These are phyloP conservation scores for Apiospora pterosperma DNA, from an alignment of 2,329 filamentous ascomycete genomes.

Conservation along the genomic window DNA sequence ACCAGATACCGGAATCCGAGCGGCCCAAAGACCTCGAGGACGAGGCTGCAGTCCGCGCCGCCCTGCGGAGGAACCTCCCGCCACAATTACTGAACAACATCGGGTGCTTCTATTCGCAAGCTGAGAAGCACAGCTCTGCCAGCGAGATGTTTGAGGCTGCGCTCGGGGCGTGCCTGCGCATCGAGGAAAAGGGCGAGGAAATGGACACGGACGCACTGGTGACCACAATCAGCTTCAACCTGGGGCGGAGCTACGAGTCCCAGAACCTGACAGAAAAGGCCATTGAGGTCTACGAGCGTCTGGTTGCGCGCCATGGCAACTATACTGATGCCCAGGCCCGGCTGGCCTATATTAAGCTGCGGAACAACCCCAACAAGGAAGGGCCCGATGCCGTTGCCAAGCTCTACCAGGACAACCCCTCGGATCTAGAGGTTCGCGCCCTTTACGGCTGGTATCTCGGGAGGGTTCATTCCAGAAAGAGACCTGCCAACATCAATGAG, in stretches of 20 bases:
- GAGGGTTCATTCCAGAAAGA: conserved; percentile 75
- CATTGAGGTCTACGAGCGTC: conserved; percentile 80
- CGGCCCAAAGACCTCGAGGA: conserved; percentile 58
- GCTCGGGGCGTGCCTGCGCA: conserved; percentile 79
- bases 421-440: conserved; percentile 86
- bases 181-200: conserved; percentile 69
- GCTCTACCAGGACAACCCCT: conserved; percentile 78
- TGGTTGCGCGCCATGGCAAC: conserved; percentile 80
- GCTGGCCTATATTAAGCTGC: conserved; percentile 84
- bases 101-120: conserved; percentile 90
- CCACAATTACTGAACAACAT: conserved; percentile 97
- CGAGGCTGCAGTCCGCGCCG: conserved; percentile 54
- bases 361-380: conserved; percentile 76
- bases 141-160: conserved; percentile 91
- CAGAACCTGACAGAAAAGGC: conserved; percentile 79
- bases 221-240: conserved; percentile 95
- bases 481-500: conserved; percentile 74
- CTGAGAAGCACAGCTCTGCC: conserved; percentile 75
- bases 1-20: conserved; percentile 70
- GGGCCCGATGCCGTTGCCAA: conserved; percentile 83
- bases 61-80: conserved; percentile 73
- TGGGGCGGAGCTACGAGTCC: conserved; percentile 89
- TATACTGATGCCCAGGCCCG: conserved; percentile 90
- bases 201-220: conserved; percentile 88
- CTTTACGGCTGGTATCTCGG: conserved; percentile 95